phyloP scores from a whole-genome alignment of 768 basidiomycete species.

The Tylopilus vinaceipallidus region DNA sequence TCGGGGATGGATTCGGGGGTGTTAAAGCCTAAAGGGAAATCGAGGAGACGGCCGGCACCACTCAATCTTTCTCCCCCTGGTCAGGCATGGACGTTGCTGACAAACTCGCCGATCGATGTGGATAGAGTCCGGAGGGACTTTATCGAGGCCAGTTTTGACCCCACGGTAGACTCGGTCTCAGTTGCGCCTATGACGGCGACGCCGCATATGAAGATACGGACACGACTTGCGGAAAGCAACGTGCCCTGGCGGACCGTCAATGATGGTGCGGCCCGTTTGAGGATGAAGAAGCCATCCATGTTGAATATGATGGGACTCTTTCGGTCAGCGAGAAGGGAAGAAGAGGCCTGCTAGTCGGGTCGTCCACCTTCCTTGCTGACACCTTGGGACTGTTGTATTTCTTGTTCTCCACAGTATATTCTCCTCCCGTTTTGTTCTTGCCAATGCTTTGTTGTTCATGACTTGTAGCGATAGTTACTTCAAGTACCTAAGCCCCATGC shows the following conservation, averaged over 20 bases:
- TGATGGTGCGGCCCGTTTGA: slow-evolving; percentile 7
- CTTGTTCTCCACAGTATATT: not conserved
- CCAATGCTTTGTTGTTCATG: not conserved
- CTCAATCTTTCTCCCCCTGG: slow-evolving; percentile 37
- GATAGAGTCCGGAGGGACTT: slow-evolving; percentile 40
- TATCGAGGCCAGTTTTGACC: slow-evolving; percentile 44
- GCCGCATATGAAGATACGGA: not conserved
- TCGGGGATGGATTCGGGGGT: slow-evolving; percentile 2
- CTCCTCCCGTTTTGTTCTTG: too few species aligned
- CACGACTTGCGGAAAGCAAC: slow-evolving; percentile 7
- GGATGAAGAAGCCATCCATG: slow-evolving; percentile 22
- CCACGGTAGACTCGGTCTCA: slow-evolving; percentile 14
- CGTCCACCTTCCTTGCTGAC: too few species aligned
- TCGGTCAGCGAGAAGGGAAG: slow-evolving; percentile 26
- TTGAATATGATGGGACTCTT: slow-evolving; percentile 33
- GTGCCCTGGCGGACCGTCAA: slow-evolving; percentile 4
- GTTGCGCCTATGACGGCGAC: not conserved
- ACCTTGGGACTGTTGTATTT: not conserved
- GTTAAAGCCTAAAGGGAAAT: slow-evolving; percentile 25
- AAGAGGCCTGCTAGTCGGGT: slow-evolving; percentile 1
- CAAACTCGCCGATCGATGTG: slow-evolving; percentile 36
- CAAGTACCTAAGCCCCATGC: not conserved
- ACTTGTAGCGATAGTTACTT: not conserved
- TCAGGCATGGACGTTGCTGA: slow-evolving; percentile 31
- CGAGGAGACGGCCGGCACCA: slow-evolving; percentile 42